These are phyloP conservation scores for Pichia cabralensis DNA, from an alignment of 805 yeast genomes.

Conservation along the genomic window DNA sequence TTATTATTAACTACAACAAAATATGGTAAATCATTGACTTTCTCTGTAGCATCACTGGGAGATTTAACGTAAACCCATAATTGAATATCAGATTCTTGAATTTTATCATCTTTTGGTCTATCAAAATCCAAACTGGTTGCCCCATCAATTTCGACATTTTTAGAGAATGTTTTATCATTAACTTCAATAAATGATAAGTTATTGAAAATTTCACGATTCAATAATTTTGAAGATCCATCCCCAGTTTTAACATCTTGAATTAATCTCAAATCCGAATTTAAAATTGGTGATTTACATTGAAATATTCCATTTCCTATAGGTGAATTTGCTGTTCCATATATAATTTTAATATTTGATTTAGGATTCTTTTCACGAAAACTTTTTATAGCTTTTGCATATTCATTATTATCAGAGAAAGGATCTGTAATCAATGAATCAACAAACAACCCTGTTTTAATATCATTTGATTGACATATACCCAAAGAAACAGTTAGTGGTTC, in stretches of 20 bases:
- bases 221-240: constrained; percentile 10
- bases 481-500: constrained; percentile 18
- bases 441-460: constrained; percentile 15
- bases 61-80: constrained; percentile 22
- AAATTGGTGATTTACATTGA: constrained; percentile 22
- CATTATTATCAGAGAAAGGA: constrained; percentile 21
- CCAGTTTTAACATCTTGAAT: constrained; percentile 21
- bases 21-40: constrained; percentile 21
- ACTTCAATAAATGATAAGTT: constrained; percentile 24
- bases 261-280: constrained; percentile 21
- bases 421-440: constrained; percentile 21
- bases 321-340: constrained; percentile 8
- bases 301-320: constrained; percentile 9
- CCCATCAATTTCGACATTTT: constrained; percentile 10
- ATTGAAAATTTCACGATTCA: constrained; percentile 20
- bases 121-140: constrained; percentile 9
- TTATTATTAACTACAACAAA: constrained; percentile 16
- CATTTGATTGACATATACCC: constrained; percentile 20
- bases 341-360: constrained; percentile 9
- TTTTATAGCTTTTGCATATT: constrained; percentile 12
- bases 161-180: constrained; percentile 8
- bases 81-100: constrained; percentile 17
- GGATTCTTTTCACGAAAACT: constrained; percentile 7
- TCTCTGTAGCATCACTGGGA: constrained; percentile 14
- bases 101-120: background rate